Base-by-base conservation (phyloP, 495 filamentous ascomycete genomes). In the Penicillium manginii region DNA sequence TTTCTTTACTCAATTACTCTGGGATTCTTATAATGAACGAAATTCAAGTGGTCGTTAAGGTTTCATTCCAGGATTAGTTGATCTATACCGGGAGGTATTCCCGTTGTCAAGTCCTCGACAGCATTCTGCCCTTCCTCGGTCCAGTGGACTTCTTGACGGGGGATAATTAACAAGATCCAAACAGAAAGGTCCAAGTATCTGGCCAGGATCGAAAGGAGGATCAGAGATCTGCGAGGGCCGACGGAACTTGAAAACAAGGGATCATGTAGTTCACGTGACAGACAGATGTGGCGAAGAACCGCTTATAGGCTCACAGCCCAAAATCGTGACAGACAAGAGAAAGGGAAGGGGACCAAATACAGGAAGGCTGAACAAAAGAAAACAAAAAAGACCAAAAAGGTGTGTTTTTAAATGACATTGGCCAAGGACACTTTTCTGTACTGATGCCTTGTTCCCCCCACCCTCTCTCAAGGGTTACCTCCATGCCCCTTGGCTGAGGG, bases 401-500 rank as follows among this genome's bases (percentile, higher is more conserved):
- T 18, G 53, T 35, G 40, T 18, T 21, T 18, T 21, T 49, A 55
- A 52, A 56, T 52, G 52, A 59, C 19, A 57, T 17, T 26, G 19
- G 52, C 26, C 56, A 50, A 45, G n/a, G 23, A 52, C 42, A 37
- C 21, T 22, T 50, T 11, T 50, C 32, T 51, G 18, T 26, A 47
- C 19, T n/a, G 21, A 21, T 47, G 45, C 22, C 45, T 45, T 19
- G 21, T 22, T 1, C 22, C 11, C 21, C 10, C 5, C n/a, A 22
- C 6, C n/a, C 26, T 21, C 17, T 22, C 9, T 18, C 15, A 26
- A 26, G 45, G 50, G 48, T 58, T 63, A 87, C 62, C 75, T 70
- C 85, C 85, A 87, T 59, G 81, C 83, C 42, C 84, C 85, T 67
- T 87, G 81, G 58, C 85, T 92, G 54, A 96, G 75, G 23, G 86